Base-by-base conservation (phyloP, 1,139 yeast species). In the Candida tetrigidarum region DNA sequence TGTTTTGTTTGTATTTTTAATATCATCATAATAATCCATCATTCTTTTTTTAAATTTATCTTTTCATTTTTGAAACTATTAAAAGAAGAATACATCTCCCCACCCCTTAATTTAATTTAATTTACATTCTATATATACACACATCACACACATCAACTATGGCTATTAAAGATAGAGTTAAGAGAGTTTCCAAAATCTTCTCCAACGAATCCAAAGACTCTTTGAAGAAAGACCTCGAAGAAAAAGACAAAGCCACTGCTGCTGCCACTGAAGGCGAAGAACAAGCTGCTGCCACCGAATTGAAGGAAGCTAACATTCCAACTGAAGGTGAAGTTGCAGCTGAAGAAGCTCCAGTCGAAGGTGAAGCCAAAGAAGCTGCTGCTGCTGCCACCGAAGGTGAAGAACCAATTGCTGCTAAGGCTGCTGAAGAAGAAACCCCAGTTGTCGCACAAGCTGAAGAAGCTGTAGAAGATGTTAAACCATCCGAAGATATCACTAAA, bases 151-250 rank as follows among this genome's bases (percentile, higher is more conserved):
- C 20, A 29, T 37, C 14, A 16, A 54, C 30, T 46, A 73, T 74
- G 78, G 74, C 76, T 52, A 67, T 74, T 50, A 72, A 71, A 57
- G 76, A 73, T 55, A 73, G 59, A 57, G 70, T 73, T 49, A 73
- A 68, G 62, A 71, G 79, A 68, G 71, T 75, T 27, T 73, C 78
- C 37, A 71, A 64, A 61, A 66, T 71, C 49, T 73, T 74, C 45
- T 54, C 53, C 28, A 32, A 32, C 18, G 73, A 69, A 5, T 50
- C 51, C 7, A 51, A 50, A 39, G 54, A 50, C 39, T 43, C 50
- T 9, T 44, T 45, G 41, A 47, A 48, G 10, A 50, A 47, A 16
- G 45, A 38, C 15, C 48, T 46, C 28, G 32, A 37, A 19, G 46
- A 42, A 28, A 45, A 43, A 34, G 48, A 41, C 9, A 53, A 45